These are phyloP conservation scores for Coprinopsis sp. DNA, from an alignment of 768 basidiomycete species.

Conservation along the genomic window DNA sequence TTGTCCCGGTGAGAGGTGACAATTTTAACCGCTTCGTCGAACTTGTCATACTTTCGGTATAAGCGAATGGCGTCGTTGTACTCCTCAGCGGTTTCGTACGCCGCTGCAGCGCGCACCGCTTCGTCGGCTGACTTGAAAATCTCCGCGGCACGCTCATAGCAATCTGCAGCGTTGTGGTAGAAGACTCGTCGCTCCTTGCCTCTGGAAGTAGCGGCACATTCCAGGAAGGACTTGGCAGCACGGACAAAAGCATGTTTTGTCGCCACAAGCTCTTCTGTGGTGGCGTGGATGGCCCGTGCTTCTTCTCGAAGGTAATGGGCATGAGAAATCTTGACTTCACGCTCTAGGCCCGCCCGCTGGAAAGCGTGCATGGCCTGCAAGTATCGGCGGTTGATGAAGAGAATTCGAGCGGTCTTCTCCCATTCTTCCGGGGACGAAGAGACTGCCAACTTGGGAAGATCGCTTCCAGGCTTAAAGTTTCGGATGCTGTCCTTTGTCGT, in stretches of 20 bases:
- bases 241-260: constrained; percentile 20
- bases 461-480: constrained; percentile 42
- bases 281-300: constrained; percentile 31
- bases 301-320: constrained; percentile 49
- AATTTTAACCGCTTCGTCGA: constrained; percentile 50
- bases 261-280: neutral
- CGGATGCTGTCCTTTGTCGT: constrained; percentile 39
- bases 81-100: constrained; percentile 6
- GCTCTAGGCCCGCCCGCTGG: constrained; percentile 34
- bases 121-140: constrained; percentile 38
- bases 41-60: constrained; percentile 46
- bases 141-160: constrained; percentile 45
- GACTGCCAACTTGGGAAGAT: constrained; percentile 50
- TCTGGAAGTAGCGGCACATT: neutral
- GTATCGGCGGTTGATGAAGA: constrained; percentile 41
- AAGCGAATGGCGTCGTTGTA: constrained; percentile 17
- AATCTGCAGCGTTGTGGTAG: constrained; percentile 23
- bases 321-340: constrained; percentile 40
- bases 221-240: constrained; percentile 3
- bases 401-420: constrained; percentile 27
- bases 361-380: constrained; percentile 39
- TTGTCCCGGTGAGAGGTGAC: constrained; percentile 29
- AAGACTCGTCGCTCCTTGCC: constrained; percentile 1
- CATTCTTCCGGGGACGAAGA: constrained; percentile 43
- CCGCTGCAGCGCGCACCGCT: constrained; percentile 37